Conservation (phyloP, 495 filamentous ascomycete species). For the Penicillium samsonianum region DNA sequence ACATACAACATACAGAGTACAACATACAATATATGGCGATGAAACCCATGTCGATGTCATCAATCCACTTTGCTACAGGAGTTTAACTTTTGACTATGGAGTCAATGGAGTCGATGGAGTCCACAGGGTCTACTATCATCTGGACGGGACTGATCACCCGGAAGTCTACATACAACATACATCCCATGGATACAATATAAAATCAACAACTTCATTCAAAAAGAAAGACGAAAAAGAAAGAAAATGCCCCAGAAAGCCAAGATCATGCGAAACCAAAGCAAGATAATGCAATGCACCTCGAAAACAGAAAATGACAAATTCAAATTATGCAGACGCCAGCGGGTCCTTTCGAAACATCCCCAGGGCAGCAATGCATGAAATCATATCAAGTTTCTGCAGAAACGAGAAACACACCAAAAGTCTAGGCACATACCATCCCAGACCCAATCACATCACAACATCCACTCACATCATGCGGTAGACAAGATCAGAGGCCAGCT, state of each 20-base stretch:
- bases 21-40: too few relatives aligned
- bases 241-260: slow-evolving; percentile 9
- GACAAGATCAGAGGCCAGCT: slow-evolving; percentile 50
- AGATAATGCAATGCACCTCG: slow-evolving; percentile 19
- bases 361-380: slow-evolving; percentile 12
- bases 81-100: neutral
- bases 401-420: neutral
- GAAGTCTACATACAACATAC: neutral
- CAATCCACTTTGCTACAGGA: too few relatives aligned
- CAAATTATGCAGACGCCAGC: slow-evolving; percentile 11
- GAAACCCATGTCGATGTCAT: neutral
- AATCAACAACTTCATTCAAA: neutral
- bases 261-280: slow-evolving; percentile 1
- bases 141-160: neutral
- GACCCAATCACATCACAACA: slow-evolving; percentile 14
- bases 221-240: neutral
- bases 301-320: slow-evolving; percentile 12
- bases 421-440: slow-evolving; percentile 6
- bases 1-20: too few relatives aligned
- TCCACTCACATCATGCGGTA: slow-evolving; percentile 45
- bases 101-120: neutral
- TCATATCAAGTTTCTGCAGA: slow-evolving; percentile 6
- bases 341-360: neutral
- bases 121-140: too few relatives aligned
- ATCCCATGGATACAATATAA: neutral